These are phyloP conservation scores for Penicillium hordei DNA, from an alignment of 2,329 filamentous ascomycete species.

Conservation along the genomic window DNA sequence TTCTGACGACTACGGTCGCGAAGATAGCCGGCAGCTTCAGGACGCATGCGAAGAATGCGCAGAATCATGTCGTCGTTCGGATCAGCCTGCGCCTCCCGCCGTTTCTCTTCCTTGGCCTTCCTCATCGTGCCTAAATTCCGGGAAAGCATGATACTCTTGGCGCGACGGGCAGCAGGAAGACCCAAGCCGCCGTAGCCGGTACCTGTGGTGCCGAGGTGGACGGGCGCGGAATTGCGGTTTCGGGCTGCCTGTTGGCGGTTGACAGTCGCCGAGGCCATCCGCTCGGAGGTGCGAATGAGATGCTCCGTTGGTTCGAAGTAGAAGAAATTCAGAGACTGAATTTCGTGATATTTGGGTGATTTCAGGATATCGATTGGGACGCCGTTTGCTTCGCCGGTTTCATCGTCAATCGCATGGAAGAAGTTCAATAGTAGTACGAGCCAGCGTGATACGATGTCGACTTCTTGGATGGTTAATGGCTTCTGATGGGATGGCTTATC, in stretches of 20 bases:
- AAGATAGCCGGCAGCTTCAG: conserved; percentile 82
- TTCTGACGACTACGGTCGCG: conserved; percentile 90
- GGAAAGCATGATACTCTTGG: conserved; percentile 82
- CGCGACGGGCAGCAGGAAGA: conserved; percentile 50
- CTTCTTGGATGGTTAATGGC: conserved; percentile 78
- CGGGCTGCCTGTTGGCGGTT: conserved; percentile 68
- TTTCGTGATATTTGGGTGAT: conserved; percentile 96
- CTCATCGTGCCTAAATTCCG: conserved; percentile 95
- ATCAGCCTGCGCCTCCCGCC: conserved; percentile 92
- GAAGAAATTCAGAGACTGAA: conserved; percentile 96
- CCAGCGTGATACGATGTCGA: conserved; percentile 96
- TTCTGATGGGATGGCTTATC: conserved; percentile 89
- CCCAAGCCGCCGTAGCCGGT: conserved; percentile 52
- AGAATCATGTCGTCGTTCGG: conserved; percentile 98
- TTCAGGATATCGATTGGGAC: conserved; percentile 90
- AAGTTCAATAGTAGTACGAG: conserved; percentile 86
- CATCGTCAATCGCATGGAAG: conserved; percentile 89
- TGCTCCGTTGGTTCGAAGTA: conserved; percentile 92
- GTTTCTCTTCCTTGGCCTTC: conserved; percentile 91
- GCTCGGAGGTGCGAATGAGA: conserved; percentile 90
- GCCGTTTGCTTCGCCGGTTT: conserved; percentile 77
- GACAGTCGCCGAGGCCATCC: conserved; percentile 86
- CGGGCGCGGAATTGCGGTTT: conserved; percentile 70
- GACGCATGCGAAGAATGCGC: conserved; percentile 89
- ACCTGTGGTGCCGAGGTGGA: conserved; percentile 46